These are phyloP conservation scores for Nemania abortiva DNA, from an alignment of 2,329 filamentous ascomycete genomes.

Conservation along the genomic window DNA sequence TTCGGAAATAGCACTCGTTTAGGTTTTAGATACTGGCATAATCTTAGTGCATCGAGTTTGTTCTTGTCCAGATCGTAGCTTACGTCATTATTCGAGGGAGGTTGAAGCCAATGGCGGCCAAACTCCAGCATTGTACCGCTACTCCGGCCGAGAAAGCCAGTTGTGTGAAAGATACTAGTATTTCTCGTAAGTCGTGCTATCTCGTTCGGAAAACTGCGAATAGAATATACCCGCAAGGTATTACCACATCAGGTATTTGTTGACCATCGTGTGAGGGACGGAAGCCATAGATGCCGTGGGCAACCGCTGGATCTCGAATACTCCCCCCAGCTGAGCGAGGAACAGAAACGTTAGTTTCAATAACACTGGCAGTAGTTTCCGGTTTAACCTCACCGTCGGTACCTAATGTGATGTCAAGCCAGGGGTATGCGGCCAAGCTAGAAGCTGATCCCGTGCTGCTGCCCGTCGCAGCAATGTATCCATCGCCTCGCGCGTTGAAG, in stretches of 20 bases:
- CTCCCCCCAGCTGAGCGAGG: constrained; percentile 19
- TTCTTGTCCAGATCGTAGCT: neutral
- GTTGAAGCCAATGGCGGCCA: constrained; percentile 20
- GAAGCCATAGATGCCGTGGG: constrained; percentile 16
- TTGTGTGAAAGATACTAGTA: constrained; percentile 13
- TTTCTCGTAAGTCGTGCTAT: neutral
- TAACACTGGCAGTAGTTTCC: neutral
- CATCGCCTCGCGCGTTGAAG: constrained; percentile 20
- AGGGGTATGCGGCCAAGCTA: constrained; percentile 17
- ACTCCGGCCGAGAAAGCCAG: constrained; percentile 16
- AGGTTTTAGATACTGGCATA: constrained; percentile 1
- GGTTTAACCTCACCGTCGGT: constrained; percentile 9
- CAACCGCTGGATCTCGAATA: constrained; percentile 24
- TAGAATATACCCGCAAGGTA: constrained; percentile 16
- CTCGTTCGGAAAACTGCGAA: neutral
- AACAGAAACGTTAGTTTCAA: neutral
- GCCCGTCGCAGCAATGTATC: constrained; percentile 20
- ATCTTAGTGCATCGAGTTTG: constrained; percentile 5
- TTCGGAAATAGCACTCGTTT: constrained; percentile 12
- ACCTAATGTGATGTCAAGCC: constrained; percentile 22
- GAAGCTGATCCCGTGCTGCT: constrained; percentile 17
- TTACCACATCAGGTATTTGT: neutral
- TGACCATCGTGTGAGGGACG: constrained; percentile 13
- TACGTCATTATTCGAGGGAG: neutral
- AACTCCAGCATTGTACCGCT: constrained; percentile 16